Conservation (phyloP, 768 basidiomycete genomes). For the Pisolithus microcarpus region DNA sequence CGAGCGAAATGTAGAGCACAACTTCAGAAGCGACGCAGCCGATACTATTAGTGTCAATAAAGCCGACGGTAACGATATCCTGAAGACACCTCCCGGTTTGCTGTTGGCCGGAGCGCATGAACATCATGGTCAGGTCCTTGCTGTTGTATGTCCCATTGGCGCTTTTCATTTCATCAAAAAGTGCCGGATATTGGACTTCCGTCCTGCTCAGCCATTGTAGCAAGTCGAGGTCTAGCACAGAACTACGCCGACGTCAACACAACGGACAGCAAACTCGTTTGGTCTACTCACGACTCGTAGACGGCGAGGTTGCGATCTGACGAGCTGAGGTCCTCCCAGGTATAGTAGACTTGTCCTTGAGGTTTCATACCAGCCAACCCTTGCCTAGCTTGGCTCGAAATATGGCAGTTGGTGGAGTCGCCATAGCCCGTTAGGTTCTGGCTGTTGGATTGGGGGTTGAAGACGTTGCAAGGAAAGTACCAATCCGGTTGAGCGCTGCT, state of each 20-base stretch:
- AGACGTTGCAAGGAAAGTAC: constrained; percentile 98
- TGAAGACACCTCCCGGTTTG: constrained; percentile 73
- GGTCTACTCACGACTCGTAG: constrained; percentile 72
- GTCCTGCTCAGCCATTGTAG: constrained; percentile 77
- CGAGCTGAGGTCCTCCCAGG: constrained; percentile 79
- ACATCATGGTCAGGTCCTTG: constrained; percentile 81
- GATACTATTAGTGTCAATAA: constrained; percentile 89
- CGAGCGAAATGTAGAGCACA: constrained; percentile 89
- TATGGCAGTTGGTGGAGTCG: constrained; percentile 64
- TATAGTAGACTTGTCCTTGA: constrained; percentile 87
- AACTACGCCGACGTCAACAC: constrained; percentile 34
- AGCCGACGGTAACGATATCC: constrained; percentile 83
- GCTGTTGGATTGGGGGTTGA: constrained; percentile 60
- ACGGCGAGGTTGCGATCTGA: constrained; percentile 79
- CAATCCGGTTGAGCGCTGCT: constrained; percentile 63
- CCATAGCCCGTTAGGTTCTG: constrained; percentile 68
- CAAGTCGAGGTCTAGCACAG: constrained; percentile 83
- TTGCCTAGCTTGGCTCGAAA: constrained; percentile 43
- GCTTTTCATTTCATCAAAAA: constrained; percentile 74
- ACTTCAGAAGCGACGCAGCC: constrained; percentile 95
- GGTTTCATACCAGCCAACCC: constrained; percentile 44
- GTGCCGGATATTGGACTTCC: constrained; percentile 73
- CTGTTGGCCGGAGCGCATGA: constrained; percentile 65
- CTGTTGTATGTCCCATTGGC: constrained; percentile 69
- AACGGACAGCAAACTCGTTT: constrained; percentile 1